Evolutionary conservation across 257 asterid species (phyloP).

Genomic region (Petunia secreta): DNA sequence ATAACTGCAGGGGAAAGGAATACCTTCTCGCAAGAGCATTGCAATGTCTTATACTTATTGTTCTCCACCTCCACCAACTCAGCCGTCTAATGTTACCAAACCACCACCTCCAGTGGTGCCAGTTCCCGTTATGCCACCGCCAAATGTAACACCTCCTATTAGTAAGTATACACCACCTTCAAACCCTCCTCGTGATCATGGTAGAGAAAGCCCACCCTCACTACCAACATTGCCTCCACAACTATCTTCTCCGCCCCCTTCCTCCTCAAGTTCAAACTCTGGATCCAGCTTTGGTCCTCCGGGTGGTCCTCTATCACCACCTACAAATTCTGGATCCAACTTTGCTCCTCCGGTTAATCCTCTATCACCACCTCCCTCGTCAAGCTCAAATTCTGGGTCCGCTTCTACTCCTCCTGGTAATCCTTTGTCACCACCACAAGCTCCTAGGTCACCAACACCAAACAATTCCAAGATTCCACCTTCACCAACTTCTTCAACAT

Average conservation of each 20-base stretch:
- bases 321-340: not conserved
- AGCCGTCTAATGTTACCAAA: not conserved
- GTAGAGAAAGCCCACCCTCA: not conserved
- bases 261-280: conserved; percentile 3
- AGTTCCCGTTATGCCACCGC: not conserved
- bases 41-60: conserved; percentile 4
- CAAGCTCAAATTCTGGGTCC: not conserved
- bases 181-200: not conserved
- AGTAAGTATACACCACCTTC: not conserved
- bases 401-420: not conserved
- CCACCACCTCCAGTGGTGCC: not conserved
- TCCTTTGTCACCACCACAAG: not conserved
- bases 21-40: not conserved
- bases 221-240: conserved; percentile 4
- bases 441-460: not conserved
- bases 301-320: not conserved
- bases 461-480: not conserved
- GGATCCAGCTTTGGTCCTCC: not conserved
- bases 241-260: not conserved
- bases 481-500: not conserved
- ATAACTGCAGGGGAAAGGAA: not conserved
- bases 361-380: not conserved
- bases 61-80: conserved; percentile 11
- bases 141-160: not conserved
- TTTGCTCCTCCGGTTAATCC: not conserved